phyloP scores from a whole-genome alignment of 169 alveolate genomes.

The Theileria annulata region DNA sequence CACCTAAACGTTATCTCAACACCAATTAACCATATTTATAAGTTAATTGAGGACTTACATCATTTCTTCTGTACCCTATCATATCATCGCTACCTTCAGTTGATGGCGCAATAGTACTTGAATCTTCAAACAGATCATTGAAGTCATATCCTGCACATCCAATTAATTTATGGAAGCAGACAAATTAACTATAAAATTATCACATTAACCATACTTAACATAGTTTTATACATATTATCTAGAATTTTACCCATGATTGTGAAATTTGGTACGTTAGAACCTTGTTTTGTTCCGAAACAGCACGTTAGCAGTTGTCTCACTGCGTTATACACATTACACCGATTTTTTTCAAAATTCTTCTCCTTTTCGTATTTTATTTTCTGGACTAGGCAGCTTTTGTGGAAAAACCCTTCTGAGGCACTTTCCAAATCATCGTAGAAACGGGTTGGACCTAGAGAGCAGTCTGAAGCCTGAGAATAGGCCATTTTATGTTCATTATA shows the following conservation, averaged over 20 bases:
- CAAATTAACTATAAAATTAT: not conserved
- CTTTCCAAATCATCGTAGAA: slow-evolving; percentile 62
- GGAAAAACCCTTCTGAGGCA: slow-evolving; percentile 64
- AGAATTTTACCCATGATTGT: slow-evolving; percentile 30
- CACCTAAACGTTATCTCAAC: slow-evolving; percentile 3
- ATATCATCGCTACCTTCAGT: not conserved
- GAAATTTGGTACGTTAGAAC: slow-evolving; percentile 1
- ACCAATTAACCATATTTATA: not conserved
- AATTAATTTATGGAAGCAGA: not conserved
- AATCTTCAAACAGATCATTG: slow-evolving; percentile 18
- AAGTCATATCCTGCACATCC: slow-evolving; percentile 32
- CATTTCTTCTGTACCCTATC: slow-evolving; percentile 8
- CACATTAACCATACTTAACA: not conserved
- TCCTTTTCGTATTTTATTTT: not conserved
- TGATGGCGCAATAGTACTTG: slow-evolving; percentile 22
- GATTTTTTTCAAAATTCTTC: not conserved
- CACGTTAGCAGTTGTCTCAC: slow-evolving; percentile 29
- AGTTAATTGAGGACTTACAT: not conserved
- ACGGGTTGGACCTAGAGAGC: slow-evolving; percentile 24
- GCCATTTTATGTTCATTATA: slow-evolving; percentile 2
- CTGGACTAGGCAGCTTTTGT: slow-evolving; percentile 16
- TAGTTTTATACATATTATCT: not conserved
- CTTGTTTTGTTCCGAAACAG: slow-evolving; percentile 47
- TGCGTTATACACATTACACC: not conserved
- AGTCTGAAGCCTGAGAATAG: slow-evolving; percentile 13